These are phyloP conservation scores for Arthromyces matolae DNA, from an alignment of 768 basidiomycete genomes.

Conservation along the genomic window DNA sequence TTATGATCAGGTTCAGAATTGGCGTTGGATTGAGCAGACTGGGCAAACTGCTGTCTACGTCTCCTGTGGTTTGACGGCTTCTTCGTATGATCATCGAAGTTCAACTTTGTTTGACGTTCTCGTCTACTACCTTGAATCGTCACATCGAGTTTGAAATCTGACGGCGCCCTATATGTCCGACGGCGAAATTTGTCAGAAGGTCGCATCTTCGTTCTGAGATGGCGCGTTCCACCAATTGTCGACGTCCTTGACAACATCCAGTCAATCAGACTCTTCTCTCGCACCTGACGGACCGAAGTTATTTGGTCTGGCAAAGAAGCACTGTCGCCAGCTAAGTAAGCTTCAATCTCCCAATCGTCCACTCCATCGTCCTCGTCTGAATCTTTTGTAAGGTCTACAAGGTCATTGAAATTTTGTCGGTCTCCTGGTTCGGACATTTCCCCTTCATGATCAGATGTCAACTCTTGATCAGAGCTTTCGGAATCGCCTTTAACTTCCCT, in stretches of 20 bases:
- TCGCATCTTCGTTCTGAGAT: constrained; percentile 13
- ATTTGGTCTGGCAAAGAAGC: constrained; percentile 5
- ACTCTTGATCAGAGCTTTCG: constrained; percentile 50
- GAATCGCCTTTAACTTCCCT: constrained; percentile 56
- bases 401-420: constrained; percentile 20
- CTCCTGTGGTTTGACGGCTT: neutral
- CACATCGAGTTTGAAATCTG: constrained; percentile 32
- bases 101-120: constrained; percentile 37
- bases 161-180: constrained; percentile 1
- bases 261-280: constrained; percentile 56
- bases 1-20: constrained; percentile 46
- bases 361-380: constrained; percentile 22
- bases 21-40: constrained; percentile 17
- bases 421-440: neutral
- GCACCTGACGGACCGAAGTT: constrained; percentile 17
- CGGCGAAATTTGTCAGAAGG: constrained; percentile 1
- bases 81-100: constrained; percentile 24
- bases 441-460: no score
- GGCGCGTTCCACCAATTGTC: constrained; percentile 22
- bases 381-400: constrained; percentile 14
- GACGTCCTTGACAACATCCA: constrained; percentile 59
- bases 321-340: constrained; percentile 25
- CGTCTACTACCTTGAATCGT: constrained; percentile 33
- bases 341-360: constrained; percentile 28
- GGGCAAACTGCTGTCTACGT: neutral